phyloP scores from a whole-genome alignment of 306 rosid species.

The Prinsepia uniflora region DNA sequence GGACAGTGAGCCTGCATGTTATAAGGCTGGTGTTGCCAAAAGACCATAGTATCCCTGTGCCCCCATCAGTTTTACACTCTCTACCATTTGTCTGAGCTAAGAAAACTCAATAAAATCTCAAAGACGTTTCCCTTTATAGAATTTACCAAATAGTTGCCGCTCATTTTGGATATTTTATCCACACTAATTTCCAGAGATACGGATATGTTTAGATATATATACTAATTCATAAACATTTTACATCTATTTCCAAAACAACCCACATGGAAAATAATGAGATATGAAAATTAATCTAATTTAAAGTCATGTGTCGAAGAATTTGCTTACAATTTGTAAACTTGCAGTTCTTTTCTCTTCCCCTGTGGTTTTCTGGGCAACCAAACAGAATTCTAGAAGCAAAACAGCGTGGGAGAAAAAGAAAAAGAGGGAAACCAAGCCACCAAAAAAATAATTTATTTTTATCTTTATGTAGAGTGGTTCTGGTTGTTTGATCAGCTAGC shows the following conservation, averaged over 20 bases:
- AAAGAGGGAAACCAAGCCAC: neutral
- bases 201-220: neutral
- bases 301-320: neutral
- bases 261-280: neutral
- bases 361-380: constrained; percentile 13
- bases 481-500: neutral
- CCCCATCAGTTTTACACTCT: constrained; percentile 4
- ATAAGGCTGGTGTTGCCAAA: neutral
- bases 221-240: neutral
- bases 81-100: neutral
- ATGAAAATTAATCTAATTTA: neutral
- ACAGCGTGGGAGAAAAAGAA: neutral
- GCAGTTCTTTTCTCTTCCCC: neutral
- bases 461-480: neutral
- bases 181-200: neutral
- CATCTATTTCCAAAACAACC: neutral
- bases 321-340: constrained; percentile 4
- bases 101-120: neutral
- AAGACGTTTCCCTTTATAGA: neutral
- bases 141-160: neutral
- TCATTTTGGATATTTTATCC: neutral
- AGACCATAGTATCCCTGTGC: constrained; percentile 1
- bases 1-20: neutral
- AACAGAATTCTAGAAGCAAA: neutral
- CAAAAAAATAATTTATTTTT: neutral